These are phyloP conservation scores for Venturia asperata DNA, from an alignment of 2,329 filamentous ascomycete genomes.

Conservation along the genomic window DNA sequence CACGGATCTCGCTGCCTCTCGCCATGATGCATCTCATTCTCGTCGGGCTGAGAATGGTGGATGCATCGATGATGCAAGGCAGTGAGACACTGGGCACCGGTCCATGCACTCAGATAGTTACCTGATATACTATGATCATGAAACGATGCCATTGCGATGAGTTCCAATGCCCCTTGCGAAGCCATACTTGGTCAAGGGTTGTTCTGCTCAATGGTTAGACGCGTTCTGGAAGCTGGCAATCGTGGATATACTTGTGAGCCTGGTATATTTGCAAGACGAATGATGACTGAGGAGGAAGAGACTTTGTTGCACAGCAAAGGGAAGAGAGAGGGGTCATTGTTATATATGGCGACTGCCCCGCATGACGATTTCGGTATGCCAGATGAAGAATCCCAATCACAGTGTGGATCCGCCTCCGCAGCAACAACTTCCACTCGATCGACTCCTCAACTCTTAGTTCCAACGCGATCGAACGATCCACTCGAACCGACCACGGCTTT, in stretches of 20 bases:
- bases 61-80: neutral
- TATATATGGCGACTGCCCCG: constrained; percentile 2
- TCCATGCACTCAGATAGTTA: constrained; percentile 13
- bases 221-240: neutral
- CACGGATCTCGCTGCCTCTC: constrained; percentile 6
- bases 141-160: neutral
- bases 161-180: neutral
- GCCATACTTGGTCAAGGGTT: neutral
- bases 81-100: constrained; percentile 8
- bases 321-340: neutral
- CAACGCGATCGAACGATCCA: neutral
- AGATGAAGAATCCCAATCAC: neutral
- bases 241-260: neutral
- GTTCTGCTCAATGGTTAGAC: neutral
- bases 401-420: neutral
- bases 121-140: constrained; percentile 12
- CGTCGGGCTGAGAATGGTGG: neutral
- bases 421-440: neutral
- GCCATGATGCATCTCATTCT: constrained; percentile 1
- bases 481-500: neutral
- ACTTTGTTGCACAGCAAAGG: neutral
- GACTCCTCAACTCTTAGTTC: neutral
- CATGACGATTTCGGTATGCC: neutral
- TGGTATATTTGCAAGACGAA: neutral
- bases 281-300: neutral